Evolutionary conservation across 2,329 filamentous ascomycete genomes (phyloP), one percentile per base, ranked within the genome.

Genomic region (Blumeriella jaapii): DNA sequence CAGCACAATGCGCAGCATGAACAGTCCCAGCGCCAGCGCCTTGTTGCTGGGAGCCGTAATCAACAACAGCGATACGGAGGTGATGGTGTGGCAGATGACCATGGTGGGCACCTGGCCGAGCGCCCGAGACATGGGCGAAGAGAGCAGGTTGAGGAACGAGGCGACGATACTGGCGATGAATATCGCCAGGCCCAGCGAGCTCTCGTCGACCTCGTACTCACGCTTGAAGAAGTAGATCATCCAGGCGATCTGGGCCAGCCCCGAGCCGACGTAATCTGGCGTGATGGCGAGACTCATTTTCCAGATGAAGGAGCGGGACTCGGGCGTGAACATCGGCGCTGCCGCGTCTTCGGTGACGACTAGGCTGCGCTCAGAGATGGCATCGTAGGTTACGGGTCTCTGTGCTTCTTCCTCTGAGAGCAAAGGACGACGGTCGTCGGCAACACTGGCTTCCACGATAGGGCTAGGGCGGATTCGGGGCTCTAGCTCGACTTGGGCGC

Each of bases 301-400:
- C n/a, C n/a, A n/a, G n/a, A n/a, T 63, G 74, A 50, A 14, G 74
- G 71, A 3, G 75, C 77, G 53, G 87, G 67, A 2, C 82, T 22
- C 20, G 20, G 11, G 20, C 20, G 11, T 22, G 20, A 22, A 22
- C 6, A 22, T n/a, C n/a, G n/a, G n/a, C n/a, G n/a, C n/a, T n/a
- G n/a, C n/a, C n/a, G n/a, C n/a, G n/a, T n/a, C n/a, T n/a, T n/a
- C n/a, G n/a, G n/a, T n/a, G n/a, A n/a, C n/a, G n/a, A n/a, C n/a
- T n/a, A n/a, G n/a, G n/a, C n/a, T n/a, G 20, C 6, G 11, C 11
- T 6, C 13, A 85, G 72, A 2, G 67, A 59, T 1, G 73, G 67
- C 18, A 80, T 53, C n/a, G 73, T 52, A 3, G 53, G 26, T 41
- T 43, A 31, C 11, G 48, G 32, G 30, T 38, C 42, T 11, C 44